Base-by-base conservation (phyloP, 2,329 filamentous ascomycete species). In the Hypoxylon sp. region DNA sequence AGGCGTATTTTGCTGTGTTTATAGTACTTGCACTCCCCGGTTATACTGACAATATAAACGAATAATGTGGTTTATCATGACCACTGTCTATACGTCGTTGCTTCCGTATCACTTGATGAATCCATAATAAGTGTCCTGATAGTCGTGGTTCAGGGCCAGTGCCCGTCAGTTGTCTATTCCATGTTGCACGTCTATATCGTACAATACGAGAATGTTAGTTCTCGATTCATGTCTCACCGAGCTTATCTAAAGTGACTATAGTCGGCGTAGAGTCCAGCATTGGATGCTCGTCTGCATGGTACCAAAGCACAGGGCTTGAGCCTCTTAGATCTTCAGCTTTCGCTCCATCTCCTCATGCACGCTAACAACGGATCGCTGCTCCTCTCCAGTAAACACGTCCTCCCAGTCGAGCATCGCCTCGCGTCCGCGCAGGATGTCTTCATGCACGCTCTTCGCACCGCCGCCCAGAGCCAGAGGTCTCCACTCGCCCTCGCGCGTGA, bases 271-370 rank as follows among this genome's bases (percentile, higher is more conserved):
- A 31, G 54, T 40, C 33, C 25, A 6, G 40, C 35, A 14, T 33
- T 40, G 17, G 8, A 44, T 20, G 10, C 2, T 17, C 17, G 20
- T 2, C 40, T 42, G n/a, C 2, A 17, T 8, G n/a, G n/a, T 8
- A 42, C 40, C 17, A 42, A 14, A 17, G 6, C 17, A n/a, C n/a
- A 3, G 5, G 40, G 40, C 17, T 22, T 44, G 17, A 44, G 37
- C 27, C 3, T 27, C 14, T 85, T 84, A 84, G 79, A 98, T 97
- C 86, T 90, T 92, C 81, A 97, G 85, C 87, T 94, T 93, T 82
- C 89, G 88, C 89, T 98, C 95, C 90, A 98, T 94, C 88, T 98
- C 95, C 64, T 93, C 91, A 76, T 98, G 94, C 82, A 98, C 90
- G 59, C 91, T 89, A 25, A 91, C 88, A 46, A 89, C 84, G 68